phyloP scores from a whole-genome alignment of 2,329 filamentous ascomycete species.

The Fusarium chaquense region DNA sequence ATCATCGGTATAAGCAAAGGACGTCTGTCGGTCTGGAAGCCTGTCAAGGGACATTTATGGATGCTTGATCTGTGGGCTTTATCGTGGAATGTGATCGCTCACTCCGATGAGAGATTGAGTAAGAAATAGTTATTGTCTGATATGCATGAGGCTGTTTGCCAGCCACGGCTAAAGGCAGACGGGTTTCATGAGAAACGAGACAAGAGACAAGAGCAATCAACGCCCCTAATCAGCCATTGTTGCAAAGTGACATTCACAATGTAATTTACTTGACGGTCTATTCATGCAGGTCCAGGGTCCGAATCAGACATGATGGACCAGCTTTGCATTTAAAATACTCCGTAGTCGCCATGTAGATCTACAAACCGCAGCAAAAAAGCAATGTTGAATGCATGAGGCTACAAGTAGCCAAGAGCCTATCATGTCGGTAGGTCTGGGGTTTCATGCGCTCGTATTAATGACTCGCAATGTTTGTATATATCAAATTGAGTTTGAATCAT shows the following conservation, averaged over 20 bases:
- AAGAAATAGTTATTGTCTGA: not conserved
- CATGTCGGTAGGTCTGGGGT: not conserved
- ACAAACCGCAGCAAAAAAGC: conserved; percentile 27
- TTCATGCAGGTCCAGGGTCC: conserved; percentile 18
- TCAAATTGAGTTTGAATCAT: conserved; percentile 9
- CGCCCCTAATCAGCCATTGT: not conserved
- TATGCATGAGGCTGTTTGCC: not conserved
- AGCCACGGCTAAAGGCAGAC: not conserved
- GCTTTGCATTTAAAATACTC: conserved; percentile 4
- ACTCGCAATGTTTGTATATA: conserved; percentile 17
- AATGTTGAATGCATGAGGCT: conserved; percentile 15
- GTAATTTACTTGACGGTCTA: not conserved
- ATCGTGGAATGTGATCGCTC: conserved; percentile 9
- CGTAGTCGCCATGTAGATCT: conserved; percentile 15
- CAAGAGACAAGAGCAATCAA: not conserved
- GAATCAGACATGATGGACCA: conserved; percentile 5
- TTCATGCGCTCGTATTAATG: not conserved
- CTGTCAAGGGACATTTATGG: conserved; percentile 2
- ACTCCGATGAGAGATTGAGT: conserved; percentile 2
- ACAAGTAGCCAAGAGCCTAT: conserved; percentile 7
- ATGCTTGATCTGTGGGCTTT: not conserved
- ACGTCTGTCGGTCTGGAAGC: conserved; percentile 1
- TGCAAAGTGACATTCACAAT: conserved; percentile 9
- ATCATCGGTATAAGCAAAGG: conserved; percentile 2
- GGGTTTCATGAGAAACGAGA: conserved; percentile 4